These are phyloP conservation scores for Keithomyces neogunnii DNA, from an alignment of 2,329 filamentous ascomycete species.

Conservation along the genomic window DNA sequence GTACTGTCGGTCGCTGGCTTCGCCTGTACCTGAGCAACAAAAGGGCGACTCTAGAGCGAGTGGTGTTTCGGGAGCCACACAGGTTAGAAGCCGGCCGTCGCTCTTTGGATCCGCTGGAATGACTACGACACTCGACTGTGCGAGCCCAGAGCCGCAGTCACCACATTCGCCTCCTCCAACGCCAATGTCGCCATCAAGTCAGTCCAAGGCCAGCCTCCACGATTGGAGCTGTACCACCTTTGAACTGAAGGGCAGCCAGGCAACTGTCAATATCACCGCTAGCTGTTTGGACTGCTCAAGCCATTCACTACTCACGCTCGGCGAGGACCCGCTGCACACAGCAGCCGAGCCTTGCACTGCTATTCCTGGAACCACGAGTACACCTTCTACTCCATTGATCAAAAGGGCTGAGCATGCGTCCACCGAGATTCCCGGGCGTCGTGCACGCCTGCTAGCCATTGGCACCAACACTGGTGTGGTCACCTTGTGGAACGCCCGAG, in stretches of 20 bases:
- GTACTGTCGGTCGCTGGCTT: slow-evolving; percentile 27
- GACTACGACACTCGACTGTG: not conserved
- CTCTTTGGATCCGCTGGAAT: slow-evolving; percentile 19
- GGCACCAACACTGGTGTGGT: slow-evolving; percentile 75
- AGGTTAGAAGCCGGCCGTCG: slow-evolving; percentile 13
- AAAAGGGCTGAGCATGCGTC: slow-evolving; percentile 25
- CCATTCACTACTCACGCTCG: slow-evolving; percentile 59
- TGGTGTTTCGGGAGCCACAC: not conserved
- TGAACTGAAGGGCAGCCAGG: slow-evolving; percentile 48
- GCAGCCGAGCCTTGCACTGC: slow-evolving; percentile 31
- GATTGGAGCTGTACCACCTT: slow-evolving; percentile 22
- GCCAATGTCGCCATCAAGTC: slow-evolving; percentile 10
- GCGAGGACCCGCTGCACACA: slow-evolving; percentile 63
- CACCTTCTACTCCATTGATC: not conserved
- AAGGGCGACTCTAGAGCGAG: slow-evolving; percentile 1
- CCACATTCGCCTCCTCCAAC: slow-evolving; percentile 15
- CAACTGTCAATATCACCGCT: slow-evolving; percentile 56
- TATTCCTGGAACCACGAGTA: slow-evolving; percentile 23
- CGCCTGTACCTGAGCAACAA: slow-evolving; percentile 8
- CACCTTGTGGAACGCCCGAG: slow-evolving; percentile 77
- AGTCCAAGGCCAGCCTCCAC: slow-evolving; percentile 13
- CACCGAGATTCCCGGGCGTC: slow-evolving; percentile 71
- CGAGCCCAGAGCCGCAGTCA: slow-evolving; percentile 13
- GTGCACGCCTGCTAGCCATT: slow-evolving; percentile 70
- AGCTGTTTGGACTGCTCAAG: slow-evolving; percentile 66